These are phyloP conservation scores for Hysterium pulicare DNA, from an alignment of 2,329 filamentous ascomycete genomes.

Conservation along the genomic window DNA sequence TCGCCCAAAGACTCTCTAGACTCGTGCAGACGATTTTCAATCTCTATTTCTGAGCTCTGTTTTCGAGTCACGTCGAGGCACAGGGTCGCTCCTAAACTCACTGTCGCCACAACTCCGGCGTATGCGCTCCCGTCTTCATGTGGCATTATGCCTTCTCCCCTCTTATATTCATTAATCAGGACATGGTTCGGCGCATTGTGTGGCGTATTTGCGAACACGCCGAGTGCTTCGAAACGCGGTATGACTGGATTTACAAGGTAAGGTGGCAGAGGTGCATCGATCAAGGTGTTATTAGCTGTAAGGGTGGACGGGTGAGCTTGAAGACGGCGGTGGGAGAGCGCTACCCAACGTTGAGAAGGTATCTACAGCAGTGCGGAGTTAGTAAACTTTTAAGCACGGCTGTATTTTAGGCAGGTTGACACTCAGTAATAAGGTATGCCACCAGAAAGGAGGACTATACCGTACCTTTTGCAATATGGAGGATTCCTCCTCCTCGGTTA, in stretches of 20 bases:
- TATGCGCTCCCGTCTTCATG: constrained; percentile 93
- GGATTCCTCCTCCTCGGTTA: constrained; percentile 70
- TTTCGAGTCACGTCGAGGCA: constrained; percentile 70
- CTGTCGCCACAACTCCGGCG: constrained; percentile 81
- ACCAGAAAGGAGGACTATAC: background rate
- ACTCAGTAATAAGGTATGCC: background rate
- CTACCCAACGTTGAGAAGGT: constrained; percentile 67
- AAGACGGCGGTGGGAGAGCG: constrained; percentile 81
- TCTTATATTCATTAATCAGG: constrained; percentile 85
- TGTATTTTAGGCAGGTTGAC: background rate
- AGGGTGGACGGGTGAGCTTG: constrained; percentile 88
- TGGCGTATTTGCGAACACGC: constrained; percentile 61
- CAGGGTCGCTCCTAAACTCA: constrained; percentile 75
- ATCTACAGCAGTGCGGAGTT: constrained; percentile 34
- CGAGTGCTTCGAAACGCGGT: constrained; percentile 48
- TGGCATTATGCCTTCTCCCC: constrained; percentile 92
- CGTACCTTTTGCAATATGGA: constrained; percentile 67
- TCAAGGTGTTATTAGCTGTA: constrained; percentile 65
- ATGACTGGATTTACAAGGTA: constrained; percentile 74
- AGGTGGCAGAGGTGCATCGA: constrained; percentile 68
- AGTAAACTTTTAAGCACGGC: constrained; percentile 30
- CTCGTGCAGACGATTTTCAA: background rate
- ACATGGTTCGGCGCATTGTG: constrained; percentile 84
- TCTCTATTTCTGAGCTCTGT: constrained; percentile 15
- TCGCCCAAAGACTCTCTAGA: background rate